Evolutionary conservation across 1,139 yeast genomes (phyloP).

Genomic region (Kodamaea ohmeri): DNA sequence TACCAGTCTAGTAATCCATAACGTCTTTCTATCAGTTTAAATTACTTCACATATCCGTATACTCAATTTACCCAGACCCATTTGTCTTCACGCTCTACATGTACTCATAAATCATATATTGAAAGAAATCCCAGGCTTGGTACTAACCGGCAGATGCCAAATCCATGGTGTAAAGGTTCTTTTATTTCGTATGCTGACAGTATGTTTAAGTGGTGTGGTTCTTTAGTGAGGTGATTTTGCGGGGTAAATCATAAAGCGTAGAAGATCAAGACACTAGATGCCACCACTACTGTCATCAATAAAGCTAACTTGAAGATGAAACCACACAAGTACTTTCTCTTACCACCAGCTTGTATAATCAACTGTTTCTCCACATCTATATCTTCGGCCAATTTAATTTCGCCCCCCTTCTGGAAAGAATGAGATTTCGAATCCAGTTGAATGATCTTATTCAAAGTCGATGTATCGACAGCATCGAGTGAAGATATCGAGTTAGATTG

Average conservation of each 20-base stretch:
- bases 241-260: constrained; percentile 27
- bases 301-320: constrained; percentile 33
- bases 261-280: constrained; percentile 38
- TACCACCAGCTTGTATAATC: constrained; percentile 41
- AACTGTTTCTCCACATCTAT: constrained; percentile 40
- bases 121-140: no score
- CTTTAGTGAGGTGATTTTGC: not conserved
- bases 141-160: no score
- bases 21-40: no score
- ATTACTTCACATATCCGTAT: no score
- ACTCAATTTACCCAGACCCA: no score
- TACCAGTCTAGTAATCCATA: no score
- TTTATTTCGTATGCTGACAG: not conserved
- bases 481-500: constrained; percentile 21
- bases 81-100: no score
- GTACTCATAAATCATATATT: no score
- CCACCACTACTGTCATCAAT: constrained; percentile 31
- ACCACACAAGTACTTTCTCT: constrained; percentile 32
- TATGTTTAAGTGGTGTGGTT: not conserved
- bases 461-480: constrained; percentile 14
- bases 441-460: constrained; percentile 15
- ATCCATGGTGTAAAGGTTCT: not conserved
- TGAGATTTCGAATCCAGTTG: constrained; percentile 15
- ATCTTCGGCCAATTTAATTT: constrained; percentile 24
- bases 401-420: constrained; percentile 13